Percentiles rank a stretch among this genome's conserved stretches.
Evolutionary conservation across 352 stramenopile genomes (phyloP).

Genomic region (Globisporangium paddicum): DNA sequence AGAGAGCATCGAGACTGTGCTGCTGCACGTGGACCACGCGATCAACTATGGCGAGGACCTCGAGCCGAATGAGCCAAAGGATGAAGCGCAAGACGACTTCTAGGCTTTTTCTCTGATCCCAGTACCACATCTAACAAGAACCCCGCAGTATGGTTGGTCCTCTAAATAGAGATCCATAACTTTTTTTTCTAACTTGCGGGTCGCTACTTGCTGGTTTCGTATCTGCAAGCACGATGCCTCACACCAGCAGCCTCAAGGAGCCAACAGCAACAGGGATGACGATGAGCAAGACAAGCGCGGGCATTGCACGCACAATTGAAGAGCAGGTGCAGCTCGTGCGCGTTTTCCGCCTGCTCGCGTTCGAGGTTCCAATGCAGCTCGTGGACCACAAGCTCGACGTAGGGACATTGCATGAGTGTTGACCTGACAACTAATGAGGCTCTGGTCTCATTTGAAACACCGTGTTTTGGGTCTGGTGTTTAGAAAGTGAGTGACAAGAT

Average conservation of each 20-base stretch:
- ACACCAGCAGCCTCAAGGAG: background rate
- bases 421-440: background rate
- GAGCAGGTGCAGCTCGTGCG: constrained; percentile 73
- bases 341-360: constrained; percentile 63
- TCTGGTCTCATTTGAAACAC: background rate
- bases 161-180: constrained; percentile 1
- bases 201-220: background rate
- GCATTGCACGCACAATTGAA: constrained; percentile 46
- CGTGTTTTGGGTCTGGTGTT: background rate
- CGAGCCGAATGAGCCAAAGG: constrained; percentile 87
- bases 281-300: constrained; percentile 19
- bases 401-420: background rate
- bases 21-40: constrained; percentile 93
- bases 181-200: background rate
- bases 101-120: background rate
- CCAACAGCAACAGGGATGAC: constrained; percentile 8
- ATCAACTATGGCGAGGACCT: constrained; percentile 97
- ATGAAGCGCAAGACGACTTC: constrained; percentile 37
- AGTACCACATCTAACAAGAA: background rate
- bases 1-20: constrained; percentile 95
- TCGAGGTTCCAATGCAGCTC: constrained; percentile 55
- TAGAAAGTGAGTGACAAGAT: constrained; percentile 47
- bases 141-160: background rate
- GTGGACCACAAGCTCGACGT: constrained; percentile 66
- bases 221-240: background rate